A percentile compares a stretch with the other conserved stretches of the same genome.
phyloP scores from a whole-genome alignment of 2,329 filamentous ascomycete genomes.

The Colletotrichum sp. region DNA sequence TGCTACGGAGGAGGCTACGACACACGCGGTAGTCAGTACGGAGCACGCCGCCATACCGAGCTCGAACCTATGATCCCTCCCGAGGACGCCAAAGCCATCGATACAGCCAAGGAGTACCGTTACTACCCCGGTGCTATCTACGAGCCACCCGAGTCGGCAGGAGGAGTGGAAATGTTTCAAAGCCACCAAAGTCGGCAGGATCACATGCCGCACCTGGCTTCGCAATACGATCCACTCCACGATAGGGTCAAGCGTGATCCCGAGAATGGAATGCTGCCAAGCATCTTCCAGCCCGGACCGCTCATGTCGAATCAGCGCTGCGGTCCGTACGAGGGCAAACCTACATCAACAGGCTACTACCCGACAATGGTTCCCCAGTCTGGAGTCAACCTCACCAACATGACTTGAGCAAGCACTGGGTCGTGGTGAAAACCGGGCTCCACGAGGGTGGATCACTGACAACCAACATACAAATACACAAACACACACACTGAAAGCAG shows the following conservation, averaged over 20 bases:
- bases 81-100: slow-evolving; percentile 57
- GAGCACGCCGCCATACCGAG: slow-evolving; percentile 52
- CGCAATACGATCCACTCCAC: slow-evolving; percentile 30
- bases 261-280: slow-evolving; percentile 49
- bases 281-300: slow-evolving; percentile 49
- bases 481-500: neutral
- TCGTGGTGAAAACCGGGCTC: neutral
- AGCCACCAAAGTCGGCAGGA: slow-evolving; percentile 39
- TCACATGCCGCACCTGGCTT: slow-evolving; percentile 34
- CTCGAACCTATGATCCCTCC: slow-evolving; percentile 57
- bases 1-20: slow-evolving; percentile 45
- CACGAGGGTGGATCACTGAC: neutral
- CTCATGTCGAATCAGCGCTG: slow-evolving; percentile 45
- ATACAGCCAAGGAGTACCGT: slow-evolving; percentile 56
- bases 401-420: slow-evolving; percentile 17
- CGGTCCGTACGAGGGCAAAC: slow-evolving; percentile 59
- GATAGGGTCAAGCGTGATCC: slow-evolving; percentile 53
- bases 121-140: slow-evolving; percentile 60
- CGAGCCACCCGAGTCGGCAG: slow-evolving; percentile 42
- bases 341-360: slow-evolving; percentile 58
- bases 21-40: slow-evolving; percentile 45
- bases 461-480: neutral
- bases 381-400: slow-evolving; percentile 47
- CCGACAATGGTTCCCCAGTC: slow-evolving; percentile 54
- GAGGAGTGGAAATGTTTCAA: slow-evolving; percentile 56